phyloP scores from a whole-genome alignment of 202 grass and related monocot genomes.

The Setaria viridis region DNA sequence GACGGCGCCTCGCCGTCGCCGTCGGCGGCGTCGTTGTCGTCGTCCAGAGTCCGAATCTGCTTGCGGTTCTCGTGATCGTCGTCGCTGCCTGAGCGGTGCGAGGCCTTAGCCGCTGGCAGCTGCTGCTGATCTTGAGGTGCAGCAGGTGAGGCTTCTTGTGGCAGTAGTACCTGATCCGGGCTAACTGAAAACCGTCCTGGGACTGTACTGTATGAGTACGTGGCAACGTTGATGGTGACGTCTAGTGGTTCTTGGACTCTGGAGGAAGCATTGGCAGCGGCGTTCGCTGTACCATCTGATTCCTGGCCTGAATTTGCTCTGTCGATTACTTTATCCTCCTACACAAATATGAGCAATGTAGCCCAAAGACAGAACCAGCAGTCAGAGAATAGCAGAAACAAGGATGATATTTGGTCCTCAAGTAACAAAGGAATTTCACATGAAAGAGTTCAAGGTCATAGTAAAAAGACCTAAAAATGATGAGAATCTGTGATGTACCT shows the following conservation, averaged over 20 bases:
- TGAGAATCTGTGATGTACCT: slow-evolving; percentile 1
- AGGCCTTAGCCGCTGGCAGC: background rate
- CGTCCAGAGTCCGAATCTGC: background rate
- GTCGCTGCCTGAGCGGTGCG: background rate
- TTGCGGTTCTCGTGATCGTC: background rate
- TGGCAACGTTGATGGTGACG: background rate
- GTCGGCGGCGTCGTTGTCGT: background rate
- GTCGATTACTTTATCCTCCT: slow-evolving; percentile 3
- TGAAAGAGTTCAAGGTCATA: background rate
- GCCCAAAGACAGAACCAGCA: background rate
- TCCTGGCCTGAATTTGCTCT: slow-evolving; percentile 20
- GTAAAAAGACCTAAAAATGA: background rate
- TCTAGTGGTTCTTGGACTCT: background rate
- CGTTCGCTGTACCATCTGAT: background rate
- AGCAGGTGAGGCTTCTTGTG: background rate
- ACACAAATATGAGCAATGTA: background rate
- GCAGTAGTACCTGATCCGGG: background rate
- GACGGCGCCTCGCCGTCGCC: background rate
- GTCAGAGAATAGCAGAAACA: background rate
- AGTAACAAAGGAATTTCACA: background rate
- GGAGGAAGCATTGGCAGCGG: background rate
- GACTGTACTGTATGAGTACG: slow-evolving; percentile 9
- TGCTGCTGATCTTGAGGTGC: slow-evolving; percentile 34
- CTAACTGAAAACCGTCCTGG: slow-evolving; percentile 34
- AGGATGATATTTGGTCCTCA: background rate